A percentile compares a stretch with the other conserved stretches of the same genome.
These are phyloP conservation scores for Penicillium fuscoglaucum DNA, from an alignment of 2,329 filamentous ascomycete genomes.

Conservation along the genomic window DNA sequence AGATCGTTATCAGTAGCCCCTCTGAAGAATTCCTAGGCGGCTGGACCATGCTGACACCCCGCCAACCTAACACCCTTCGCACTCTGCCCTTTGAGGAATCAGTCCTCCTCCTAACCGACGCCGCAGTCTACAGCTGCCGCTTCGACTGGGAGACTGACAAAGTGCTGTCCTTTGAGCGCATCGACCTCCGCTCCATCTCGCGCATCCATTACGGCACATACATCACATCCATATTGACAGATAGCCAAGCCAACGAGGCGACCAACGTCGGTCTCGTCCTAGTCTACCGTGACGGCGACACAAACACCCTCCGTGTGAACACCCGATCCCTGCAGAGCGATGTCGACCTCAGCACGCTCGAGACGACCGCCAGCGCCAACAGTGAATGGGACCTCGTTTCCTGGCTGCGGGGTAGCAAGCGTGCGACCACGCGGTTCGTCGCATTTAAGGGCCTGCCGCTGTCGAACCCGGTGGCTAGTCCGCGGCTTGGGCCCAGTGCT, in stretches of 20 bases:
- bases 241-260: constrained; percentile 71
- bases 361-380: constrained; percentile 29
- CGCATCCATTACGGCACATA: constrained; percentile 80
- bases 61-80: constrained; percentile 67
- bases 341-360: constrained; percentile 50
- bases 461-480: constrained; percentile 32
- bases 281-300: constrained; percentile 69
- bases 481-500: constrained; percentile 19
- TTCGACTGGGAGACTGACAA: constrained; percentile 97
- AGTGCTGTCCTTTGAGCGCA: constrained; percentile 84
- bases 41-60: constrained; percentile 83
- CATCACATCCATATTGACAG: constrained; percentile 81
- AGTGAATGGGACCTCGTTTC: constrained; percentile 46
- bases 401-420: constrained; percentile 39
- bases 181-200: constrained; percentile 72
- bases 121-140: constrained; percentile 81
- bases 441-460: constrained; percentile 47
- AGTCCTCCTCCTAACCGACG: constrained; percentile 81
- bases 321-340: constrained; percentile 70
- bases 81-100: constrained; percentile 80
- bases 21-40: constrained; percentile 82
- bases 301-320: constrained; percentile 75
- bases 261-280: constrained; percentile 84
- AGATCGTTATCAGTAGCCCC: constrained; percentile 81
- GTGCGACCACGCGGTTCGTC: constrained; percentile 36